Base-by-base conservation (phyloP, 176 grass and related monocot species). In the Elymus sibiricus region DNA sequence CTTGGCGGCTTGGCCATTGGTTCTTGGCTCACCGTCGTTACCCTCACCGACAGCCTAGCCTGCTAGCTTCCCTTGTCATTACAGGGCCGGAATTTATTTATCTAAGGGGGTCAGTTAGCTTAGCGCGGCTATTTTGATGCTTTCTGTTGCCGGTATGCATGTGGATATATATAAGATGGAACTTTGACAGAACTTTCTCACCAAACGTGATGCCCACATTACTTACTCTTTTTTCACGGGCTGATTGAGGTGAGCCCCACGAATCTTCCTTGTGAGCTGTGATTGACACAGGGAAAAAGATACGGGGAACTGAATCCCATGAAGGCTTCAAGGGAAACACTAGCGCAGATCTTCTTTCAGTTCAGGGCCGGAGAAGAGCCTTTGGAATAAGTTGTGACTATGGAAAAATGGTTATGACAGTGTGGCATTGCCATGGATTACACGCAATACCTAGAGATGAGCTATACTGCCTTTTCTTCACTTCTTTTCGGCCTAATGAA, bases 41-140 rank as follows among this genome's bases (percentile, higher is more conserved):
- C 37, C 56, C 25, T 85, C 89, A 90, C 84, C 84, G 89, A 90
- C 84, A 74, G 63, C 49, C 31, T 78, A 7, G 38, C 11, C 69
- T 28, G 19, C 46, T 49, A 32, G 51, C 55, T 19, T n/a, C 65
- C n/a, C 11, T 8, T 73, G 42, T 42, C 28, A 59, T 49, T 21
- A 35, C 10, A 34, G 26, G 26, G 49, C 1, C 66, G 9, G 7
- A 14, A 15, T 47, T 74, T 24, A 42, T 58, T 39, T 88, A 19
- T 34, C 3, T 22, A 56, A 0, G 25, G 24, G 72, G 26, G 12
- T 26, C 22, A 12, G 44, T 77, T 47, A 53, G 60, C 58, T 76
- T 53, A 4, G 25, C 79, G 15, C 15, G 15, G 15, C 47, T 51
- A 17, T 51, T 62, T 78, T 29, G 16, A 38, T 39, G 17, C 49